Evolutionary conservation across 2,329 filamentous ascomycete species (phyloP).

Genomic region (Aspergillus tamarii): DNA sequence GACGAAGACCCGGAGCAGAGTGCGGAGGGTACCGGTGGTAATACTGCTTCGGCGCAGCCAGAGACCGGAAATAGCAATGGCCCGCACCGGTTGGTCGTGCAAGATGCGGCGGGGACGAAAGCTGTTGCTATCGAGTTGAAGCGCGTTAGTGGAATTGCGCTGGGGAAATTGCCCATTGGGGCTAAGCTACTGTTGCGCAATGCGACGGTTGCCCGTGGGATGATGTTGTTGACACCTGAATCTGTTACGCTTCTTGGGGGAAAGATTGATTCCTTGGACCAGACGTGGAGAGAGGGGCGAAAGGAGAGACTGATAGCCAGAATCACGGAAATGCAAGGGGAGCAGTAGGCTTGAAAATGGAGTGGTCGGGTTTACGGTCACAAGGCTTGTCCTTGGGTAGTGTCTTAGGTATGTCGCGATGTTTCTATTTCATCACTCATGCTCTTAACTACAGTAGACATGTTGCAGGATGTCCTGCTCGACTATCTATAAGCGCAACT

Average conservation of each 20-base stretch:
- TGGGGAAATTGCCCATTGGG: conserved; percentile 69
- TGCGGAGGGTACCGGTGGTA: conserved; percentile 17
- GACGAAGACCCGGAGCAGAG: conserved; percentile 50
- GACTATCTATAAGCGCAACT: conserved; percentile 2
- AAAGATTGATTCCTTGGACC: conserved; percentile 80
- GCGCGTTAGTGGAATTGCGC: conserved; percentile 65
- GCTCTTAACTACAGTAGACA: conserved; percentile 1
- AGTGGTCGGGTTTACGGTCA: not conserved
- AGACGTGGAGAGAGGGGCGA: conserved; percentile 72
- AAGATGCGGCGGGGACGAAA: conserved; percentile 73
- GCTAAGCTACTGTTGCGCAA: conserved; percentile 76
- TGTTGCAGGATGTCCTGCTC: not conserved
- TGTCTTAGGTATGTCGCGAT: conserved; percentile 1
- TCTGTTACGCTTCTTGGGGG: conserved; percentile 78
- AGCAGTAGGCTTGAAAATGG: conserved; percentile 1
- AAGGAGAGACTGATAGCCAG: conserved; percentile 69
- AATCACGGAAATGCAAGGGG: conserved; percentile 45
- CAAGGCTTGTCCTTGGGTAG: not conserved
- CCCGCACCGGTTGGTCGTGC: conserved; percentile 78
- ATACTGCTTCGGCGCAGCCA: conserved; percentile 17
- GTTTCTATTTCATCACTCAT: conserved; percentile 1
- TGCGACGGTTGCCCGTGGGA: conserved; percentile 69
- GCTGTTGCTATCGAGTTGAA: conserved; percentile 74
- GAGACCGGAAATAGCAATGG: conserved; percentile 42
- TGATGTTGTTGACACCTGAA: conserved; percentile 74